phyloP scores from a whole-genome alignment of 345 rosid genomes.

The Heritiera fomes region DNA sequence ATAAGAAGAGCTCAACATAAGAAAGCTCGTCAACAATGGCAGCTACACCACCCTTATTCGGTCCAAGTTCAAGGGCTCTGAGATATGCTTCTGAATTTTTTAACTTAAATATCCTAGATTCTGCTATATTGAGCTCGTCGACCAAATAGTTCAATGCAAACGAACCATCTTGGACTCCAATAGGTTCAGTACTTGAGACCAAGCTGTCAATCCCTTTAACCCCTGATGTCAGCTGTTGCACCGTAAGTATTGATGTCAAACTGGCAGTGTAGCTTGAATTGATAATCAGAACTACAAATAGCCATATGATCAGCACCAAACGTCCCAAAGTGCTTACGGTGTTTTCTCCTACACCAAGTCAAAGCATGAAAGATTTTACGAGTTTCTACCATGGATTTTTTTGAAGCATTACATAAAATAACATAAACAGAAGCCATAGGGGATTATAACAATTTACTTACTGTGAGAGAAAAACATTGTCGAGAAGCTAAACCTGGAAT shows the following conservation, averaged over 20 bases:
- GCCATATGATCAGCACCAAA: conserved; percentile 83
- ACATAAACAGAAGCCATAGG: background rate
- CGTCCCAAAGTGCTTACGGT: conserved; percentile 89
- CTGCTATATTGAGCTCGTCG: conserved; percentile 75
- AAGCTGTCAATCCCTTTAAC: conserved; percentile 79
- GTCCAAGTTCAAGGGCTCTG: conserved; percentile 58
- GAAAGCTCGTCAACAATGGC: conserved; percentile 95
- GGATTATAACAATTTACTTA: conserved; percentile 41
- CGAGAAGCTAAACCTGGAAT: conserved; percentile 98
- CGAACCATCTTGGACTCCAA: conserved; percentile 89
- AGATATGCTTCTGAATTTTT: conserved; percentile 52
- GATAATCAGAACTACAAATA: conserved; percentile 89
- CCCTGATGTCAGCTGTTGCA: conserved; percentile 76
- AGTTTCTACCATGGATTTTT: background rate
- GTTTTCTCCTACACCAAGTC: conserved; percentile 72
- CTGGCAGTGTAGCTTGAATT: conserved; percentile 98
- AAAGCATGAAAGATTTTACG: conserved; percentile 15
- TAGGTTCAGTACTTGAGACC: conserved; percentile 60
- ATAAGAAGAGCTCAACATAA: conserved; percentile 71
- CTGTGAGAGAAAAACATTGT: conserved; percentile 98
- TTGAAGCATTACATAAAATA: background rate
- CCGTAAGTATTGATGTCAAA: conserved; percentile 92
- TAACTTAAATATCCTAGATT: conserved; percentile 60
- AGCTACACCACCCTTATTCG: conserved; percentile 69
- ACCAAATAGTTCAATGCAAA: conserved; percentile 74